phyloP scores from a whole-genome alignment of 257 asterid genomes.

The Paraleonurus japonicus region DNA sequence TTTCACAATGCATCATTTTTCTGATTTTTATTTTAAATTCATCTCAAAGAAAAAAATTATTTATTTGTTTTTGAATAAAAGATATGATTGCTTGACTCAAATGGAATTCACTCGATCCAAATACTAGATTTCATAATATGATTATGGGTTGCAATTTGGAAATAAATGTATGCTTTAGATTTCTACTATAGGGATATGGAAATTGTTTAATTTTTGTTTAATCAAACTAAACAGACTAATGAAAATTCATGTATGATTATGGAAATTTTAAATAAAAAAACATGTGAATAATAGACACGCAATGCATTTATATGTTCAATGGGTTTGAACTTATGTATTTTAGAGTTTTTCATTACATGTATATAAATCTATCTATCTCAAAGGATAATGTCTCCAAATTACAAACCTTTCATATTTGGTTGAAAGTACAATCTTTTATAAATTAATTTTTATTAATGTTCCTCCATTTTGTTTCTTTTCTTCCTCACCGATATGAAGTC shows the following conservation, averaged over 20 bases:
- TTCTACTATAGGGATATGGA: not conserved
- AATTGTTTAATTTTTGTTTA: no score
- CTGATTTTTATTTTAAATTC: no score
- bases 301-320: not conserved
- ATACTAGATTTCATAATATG: not conserved
- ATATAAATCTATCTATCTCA: not conserved
- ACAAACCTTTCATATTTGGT: not conserved
- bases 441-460: no score
- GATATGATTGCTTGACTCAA: not conserved
- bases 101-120: not conserved
- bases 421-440: no score
- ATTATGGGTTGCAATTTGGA: not conserved
- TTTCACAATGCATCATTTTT: not conserved
- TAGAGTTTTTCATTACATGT: no score
- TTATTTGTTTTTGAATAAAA: not conserved
- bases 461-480: not conserved
- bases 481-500: conserved; percentile 49
- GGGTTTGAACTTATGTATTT: not conserved
- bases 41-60: not conserved
- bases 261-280: not conserved
- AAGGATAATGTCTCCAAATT: not conserved
- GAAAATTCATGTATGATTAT: no score
- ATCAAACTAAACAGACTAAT: not conserved
- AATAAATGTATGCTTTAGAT: not conserved
- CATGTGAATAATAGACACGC: not conserved